These are phyloP conservation scores for Phytophthora boehmeriae DNA, from an alignment of 352 stramenopile species.

Conservation along the genomic window DNA sequence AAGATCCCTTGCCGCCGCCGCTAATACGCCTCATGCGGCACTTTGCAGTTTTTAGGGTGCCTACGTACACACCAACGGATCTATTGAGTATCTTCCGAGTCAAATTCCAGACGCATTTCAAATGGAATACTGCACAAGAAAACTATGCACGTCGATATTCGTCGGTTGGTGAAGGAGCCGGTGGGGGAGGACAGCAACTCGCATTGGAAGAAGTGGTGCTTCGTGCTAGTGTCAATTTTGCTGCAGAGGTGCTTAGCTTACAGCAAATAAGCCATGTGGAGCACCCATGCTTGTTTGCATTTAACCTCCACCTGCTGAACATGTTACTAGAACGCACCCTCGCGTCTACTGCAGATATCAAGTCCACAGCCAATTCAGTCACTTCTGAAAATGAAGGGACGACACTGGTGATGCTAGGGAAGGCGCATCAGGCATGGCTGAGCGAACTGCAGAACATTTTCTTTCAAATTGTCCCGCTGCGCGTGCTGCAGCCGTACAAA, in stretches of 20 bases:
- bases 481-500: neutral
- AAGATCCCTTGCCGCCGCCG: neutral
- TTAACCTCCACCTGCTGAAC: constrained; percentile 63
- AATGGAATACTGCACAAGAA: neutral
- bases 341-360: constrained; percentile 23
- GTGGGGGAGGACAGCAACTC: constrained; percentile 26
- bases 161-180: constrained; percentile 3
- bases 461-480: constrained; percentile 32
- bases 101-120: constrained; percentile 47
- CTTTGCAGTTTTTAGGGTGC: constrained; percentile 53
- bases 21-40: constrained; percentile 49
- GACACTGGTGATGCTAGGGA: constrained; percentile 56
- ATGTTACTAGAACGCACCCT: constrained; percentile 45
- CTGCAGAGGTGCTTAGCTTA: constrained; percentile 38
- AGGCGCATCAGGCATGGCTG: constrained; percentile 67
- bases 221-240: constrained; percentile 62
- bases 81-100: constrained; percentile 55
- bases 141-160: constrained; percentile 5
- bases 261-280: constrained; percentile 31
- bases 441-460: constrained; percentile 58
- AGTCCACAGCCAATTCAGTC: neutral
- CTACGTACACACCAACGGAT: constrained; percentile 49
- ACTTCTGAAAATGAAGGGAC: constrained; percentile 18
- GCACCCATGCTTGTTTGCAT: constrained; percentile 28
- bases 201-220: constrained; percentile 51